Base-by-base conservation (phyloP, 192 early-diverging fungal species). In the Coemansia sp. region DNA sequence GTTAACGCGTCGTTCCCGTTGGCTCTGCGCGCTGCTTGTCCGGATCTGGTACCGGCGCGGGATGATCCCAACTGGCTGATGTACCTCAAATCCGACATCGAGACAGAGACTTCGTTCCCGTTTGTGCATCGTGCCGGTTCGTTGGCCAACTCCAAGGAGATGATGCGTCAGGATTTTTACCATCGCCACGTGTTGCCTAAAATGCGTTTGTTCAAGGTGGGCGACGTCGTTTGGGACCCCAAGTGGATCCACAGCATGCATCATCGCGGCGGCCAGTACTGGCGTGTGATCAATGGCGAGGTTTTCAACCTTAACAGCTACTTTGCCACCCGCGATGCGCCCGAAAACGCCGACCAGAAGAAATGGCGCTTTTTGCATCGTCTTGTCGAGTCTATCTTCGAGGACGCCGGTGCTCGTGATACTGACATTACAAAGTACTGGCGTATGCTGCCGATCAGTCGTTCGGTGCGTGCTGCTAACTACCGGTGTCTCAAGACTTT, bases 401-500 rank as follows among this genome's bases (percentile, higher is more conserved):
- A 90, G 61, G 74, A 73, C 28, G 59, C 69, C 39, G 78, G 78
- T 41, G 68, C 76, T 81, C 57, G 87, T 79, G 20, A 69, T 72
- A 66, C 86, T 83, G 78, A 81, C 37, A 62, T 81, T 8, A 81
- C 73, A 35, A 67, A 59, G 55, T 18, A 63, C 64, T 71, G 90
- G 81, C 67, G 85, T 81, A 39, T 72, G 61, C 57, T 79, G 62
- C 64, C 67, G 8, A 69, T 66, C 71, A 41, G 45, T 11, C 22
- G 58, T 11, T 37, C 17, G 2, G 74, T 59, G 8, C 83, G 81
- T 11, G 38, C 65, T 78, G 65, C 87, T 81, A 81, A 73, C 71
- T 55, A 86, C 76, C 85, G 89, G 52, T 98, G 97, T 82, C 86
- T 98, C 61, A 87, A 97, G 51, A 88, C 89, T 48, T 75, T 92